A percentile compares a stretch with the other conserved stretches of the same genome.
These are phyloP conservation scores for Bipolaris victoriae DNA, from an alignment of 2,329 filamentous ascomycete genomes.

Conservation along the genomic window DNA sequence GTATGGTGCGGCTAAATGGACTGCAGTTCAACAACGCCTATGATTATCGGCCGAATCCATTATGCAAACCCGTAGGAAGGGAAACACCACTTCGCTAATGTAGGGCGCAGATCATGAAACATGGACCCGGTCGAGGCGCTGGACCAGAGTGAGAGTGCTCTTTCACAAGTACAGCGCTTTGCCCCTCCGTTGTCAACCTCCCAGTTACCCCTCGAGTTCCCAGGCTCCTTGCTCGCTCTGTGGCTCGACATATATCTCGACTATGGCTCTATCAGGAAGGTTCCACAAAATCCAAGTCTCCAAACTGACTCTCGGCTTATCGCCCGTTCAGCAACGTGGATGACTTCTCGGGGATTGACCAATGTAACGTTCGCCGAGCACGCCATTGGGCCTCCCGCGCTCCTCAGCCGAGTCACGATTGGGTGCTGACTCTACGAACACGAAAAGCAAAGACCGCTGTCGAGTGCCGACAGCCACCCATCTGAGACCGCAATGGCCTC, in stretches of 20 bases:
- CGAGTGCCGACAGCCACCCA: conserved; percentile 5
- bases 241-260: background rate
- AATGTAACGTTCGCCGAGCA: conserved; percentile 9
- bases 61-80: background rate
- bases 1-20: conserved; percentile 22
- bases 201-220: background rate
- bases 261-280: background rate
- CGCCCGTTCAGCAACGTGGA: conserved; percentile 20
- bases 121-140: conserved; percentile 2
- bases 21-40: conserved; percentile 24
- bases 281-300: background rate
- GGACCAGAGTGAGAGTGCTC: conserved; percentile 1
- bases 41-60: conserved; percentile 2
- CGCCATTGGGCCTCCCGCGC: conserved; percentile 5
- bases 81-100: conserved; percentile 7
- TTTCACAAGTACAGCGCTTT: conserved; percentile 1
- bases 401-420: conserved; percentile 4
- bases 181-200: background rate
- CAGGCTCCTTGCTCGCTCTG: background rate
- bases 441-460: conserved; percentile 6
- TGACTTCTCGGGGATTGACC: conserved; percentile 16
- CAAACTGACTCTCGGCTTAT: conserved; percentile 8
- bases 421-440: background rate
- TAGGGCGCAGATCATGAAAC: conserved; percentile 21
- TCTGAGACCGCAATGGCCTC: background rate